Percentiles rank a stretch among this genome's conserved stretches.
Evolutionary conservation across 225 moss, liverwort and hornwort species (phyloP).

Genomic region (Sphagnum tenellum): DNA sequence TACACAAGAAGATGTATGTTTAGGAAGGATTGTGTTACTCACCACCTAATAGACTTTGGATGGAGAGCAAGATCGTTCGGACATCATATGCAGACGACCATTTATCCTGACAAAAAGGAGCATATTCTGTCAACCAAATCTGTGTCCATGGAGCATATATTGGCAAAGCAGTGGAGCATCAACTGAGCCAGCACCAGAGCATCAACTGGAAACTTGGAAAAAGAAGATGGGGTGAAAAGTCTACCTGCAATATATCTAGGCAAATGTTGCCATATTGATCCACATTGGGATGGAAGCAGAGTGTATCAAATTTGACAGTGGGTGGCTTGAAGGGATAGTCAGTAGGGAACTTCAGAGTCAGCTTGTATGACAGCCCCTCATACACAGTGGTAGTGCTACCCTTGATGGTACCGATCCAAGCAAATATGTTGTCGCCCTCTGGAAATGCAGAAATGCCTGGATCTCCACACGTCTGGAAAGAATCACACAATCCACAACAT

Average conservation of each 20-base stretch:
- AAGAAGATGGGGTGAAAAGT: too few relatives aligned
- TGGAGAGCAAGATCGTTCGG: constrained; percentile 81
- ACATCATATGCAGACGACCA: constrained; percentile 99
- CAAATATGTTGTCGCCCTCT: constrained; percentile 90
- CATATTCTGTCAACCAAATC: too few relatives aligned
- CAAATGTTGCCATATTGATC: constrained; percentile 97
- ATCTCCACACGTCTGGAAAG: constrained; percentile 74
- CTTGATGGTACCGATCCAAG: constrained; percentile 95
- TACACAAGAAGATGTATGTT: too few relatives aligned
- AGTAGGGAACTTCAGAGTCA: constrained; percentile 76
- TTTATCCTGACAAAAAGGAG: constrained; percentile 50
- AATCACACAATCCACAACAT: not conserved
- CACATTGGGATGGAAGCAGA: constrained; percentile 94
- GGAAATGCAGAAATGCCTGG: constrained; percentile 98
- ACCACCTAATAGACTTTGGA: constrained; percentile 95
- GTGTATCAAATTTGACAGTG: constrained; percentile 79
- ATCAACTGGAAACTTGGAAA: too few relatives aligned
- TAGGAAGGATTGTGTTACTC: not conserved
- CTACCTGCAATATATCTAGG: constrained; percentile 92
- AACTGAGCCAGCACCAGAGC: too few relatives aligned
- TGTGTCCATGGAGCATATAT: too few relatives aligned
- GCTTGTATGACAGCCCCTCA: constrained; percentile 77
- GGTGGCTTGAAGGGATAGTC: constrained; percentile 98
- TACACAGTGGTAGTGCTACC: constrained; percentile 76
- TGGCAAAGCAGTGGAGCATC: too few relatives aligned